A percentile compares a stretch with the other conserved stretches of the same genome.
Conservation (phyloP, 805 yeast genomes). For the Wickerhamiella alocasiicola region DNA sequence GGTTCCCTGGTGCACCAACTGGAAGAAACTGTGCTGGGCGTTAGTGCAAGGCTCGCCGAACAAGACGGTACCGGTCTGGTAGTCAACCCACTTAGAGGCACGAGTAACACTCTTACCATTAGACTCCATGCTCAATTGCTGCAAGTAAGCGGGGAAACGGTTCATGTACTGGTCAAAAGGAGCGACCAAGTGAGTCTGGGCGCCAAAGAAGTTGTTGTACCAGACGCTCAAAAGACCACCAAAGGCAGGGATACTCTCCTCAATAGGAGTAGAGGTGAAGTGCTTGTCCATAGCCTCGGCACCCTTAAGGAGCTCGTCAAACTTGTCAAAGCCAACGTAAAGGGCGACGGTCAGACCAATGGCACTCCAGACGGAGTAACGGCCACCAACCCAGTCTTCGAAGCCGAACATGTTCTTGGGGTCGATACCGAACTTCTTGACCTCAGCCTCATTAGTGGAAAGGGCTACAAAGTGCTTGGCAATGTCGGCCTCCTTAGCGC, state of each 20-base stretch:
- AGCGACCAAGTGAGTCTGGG: conserved; percentile 96
- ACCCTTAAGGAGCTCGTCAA: conserved; percentile 84
- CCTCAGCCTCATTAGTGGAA: conserved; percentile 86
- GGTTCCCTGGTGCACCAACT: conserved; percentile 97
- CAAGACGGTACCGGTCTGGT: conserved; percentile 89
- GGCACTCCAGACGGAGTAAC: conserved; percentile 99
- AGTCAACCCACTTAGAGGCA: conserved; percentile 78
- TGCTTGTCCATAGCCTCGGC: conserved; percentile 96
- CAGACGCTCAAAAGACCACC: conserved; percentile 93
- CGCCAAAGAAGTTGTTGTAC: conserved; percentile 97
- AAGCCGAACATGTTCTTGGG: conserved; percentile 97
- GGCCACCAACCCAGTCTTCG: conserved; percentile 98
- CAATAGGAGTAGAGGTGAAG: conserved; percentile 71
- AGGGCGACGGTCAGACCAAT: conserved; percentile 92
- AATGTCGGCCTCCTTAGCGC: conserved; percentile 56
- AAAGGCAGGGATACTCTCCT: conserved; percentile 79
- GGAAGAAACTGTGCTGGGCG: conserved; percentile 99
- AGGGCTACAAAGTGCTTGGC: conserved; percentile 97
- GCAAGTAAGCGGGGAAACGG: conserved; percentile 98
- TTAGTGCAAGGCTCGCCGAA: conserved; percentile 99
- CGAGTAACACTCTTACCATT: conserved; percentile 97
- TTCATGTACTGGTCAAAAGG: conserved; percentile 98
- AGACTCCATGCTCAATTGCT: conserved; percentile 97
- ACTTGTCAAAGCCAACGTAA: conserved; percentile 91
- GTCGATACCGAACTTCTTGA: conserved; percentile 91